These are phyloP conservation scores for Madurella mycetomatis DNA, from an alignment of 2,329 filamentous ascomycete genomes.

Conservation along the genomic window DNA sequence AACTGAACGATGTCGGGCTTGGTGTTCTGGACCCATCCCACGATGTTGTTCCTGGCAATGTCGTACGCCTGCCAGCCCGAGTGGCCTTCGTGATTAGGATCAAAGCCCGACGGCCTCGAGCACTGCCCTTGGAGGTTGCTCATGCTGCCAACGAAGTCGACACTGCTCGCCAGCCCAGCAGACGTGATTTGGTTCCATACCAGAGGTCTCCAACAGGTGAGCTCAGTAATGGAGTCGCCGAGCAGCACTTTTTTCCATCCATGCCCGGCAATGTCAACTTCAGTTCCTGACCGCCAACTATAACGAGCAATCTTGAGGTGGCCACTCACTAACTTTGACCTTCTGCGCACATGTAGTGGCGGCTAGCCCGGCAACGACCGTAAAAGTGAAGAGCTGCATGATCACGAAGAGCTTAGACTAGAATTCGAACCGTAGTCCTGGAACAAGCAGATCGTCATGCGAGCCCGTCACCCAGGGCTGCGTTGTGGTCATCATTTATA, in stretches of 20 bases:
- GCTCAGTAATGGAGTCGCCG: slow-evolving; percentile 42
- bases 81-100: slow-evolving; percentile 41
- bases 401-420: background rate
- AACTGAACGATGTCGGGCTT: slow-evolving; percentile 41
- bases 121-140: slow-evolving; percentile 35
- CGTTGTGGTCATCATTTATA: slow-evolving; percentile 2
- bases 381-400: slow-evolving; percentile 6
- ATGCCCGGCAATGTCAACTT: background rate
- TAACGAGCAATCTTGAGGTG: background rate
- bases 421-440: background rate
- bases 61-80: slow-evolving; percentile 40
- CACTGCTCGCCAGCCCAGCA: slow-evolving; percentile 31
- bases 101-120: slow-evolving; percentile 32
- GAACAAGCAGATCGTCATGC: background rate
- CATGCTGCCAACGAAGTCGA: slow-evolving; percentile 40
- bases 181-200: slow-evolving; percentile 37
- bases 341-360: slow-evolving; percentile 13
- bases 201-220: slow-evolving; percentile 40
- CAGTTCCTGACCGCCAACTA: background rate
- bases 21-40: slow-evolving; percentile 34
- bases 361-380: slow-evolving; percentile 11
- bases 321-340: slow-evolving; percentile 21
- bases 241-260: slow-evolving; percentile 33
- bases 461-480: background rate
- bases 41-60: slow-evolving; percentile 39